These are phyloP conservation scores for Conidiobolus coronatus DNA, from an alignment of 371 early-diverging fungal species.

Conservation along the genomic window DNA sequence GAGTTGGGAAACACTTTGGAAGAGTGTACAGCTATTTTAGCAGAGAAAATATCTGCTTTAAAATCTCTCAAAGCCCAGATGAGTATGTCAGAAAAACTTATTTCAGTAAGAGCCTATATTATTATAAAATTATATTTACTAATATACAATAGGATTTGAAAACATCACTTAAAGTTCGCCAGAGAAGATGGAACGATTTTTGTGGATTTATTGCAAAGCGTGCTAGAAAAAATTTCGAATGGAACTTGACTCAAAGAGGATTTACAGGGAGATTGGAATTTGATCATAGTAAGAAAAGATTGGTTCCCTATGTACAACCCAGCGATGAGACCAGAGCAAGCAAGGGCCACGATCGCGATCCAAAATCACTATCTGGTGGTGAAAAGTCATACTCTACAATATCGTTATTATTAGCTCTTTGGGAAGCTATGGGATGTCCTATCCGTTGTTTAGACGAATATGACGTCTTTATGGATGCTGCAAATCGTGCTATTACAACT, in stretches of 20 bases:
- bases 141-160: conserved; percentile 17
- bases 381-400: conserved; percentile 98
- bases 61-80: conserved; percentile 22
- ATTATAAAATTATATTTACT: background rate
- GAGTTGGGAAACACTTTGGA: conserved; percentile 26
- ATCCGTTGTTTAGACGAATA: conserved; percentile 96
- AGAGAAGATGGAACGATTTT: conserved; percentile 37
- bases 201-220: conserved; percentile 41
- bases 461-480: conserved; percentile 99
- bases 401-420: conserved; percentile 85
- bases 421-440: conserved; percentile 91
- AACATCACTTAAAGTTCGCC: conserved; percentile 26
- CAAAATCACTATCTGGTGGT: conserved; percentile 88
- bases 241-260: conserved; percentile 54
- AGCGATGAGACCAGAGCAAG: conserved; percentile 11
- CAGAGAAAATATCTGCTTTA: conserved; percentile 19
- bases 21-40: conserved; percentile 25
- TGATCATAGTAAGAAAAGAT: conserved; percentile 39
- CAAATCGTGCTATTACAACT: conserved; percentile 81
- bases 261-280: conserved; percentile 72
- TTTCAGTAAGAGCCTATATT: background rate
- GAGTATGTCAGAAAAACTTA: background rate
- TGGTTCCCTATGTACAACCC: conserved; percentile 22
- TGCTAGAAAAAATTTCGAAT: conserved; percentile 42
- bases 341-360: conserved; percentile 38